Conservation (phyloP, 352 stramenopile genomes). For the Phytophthora parvispora region DNA sequence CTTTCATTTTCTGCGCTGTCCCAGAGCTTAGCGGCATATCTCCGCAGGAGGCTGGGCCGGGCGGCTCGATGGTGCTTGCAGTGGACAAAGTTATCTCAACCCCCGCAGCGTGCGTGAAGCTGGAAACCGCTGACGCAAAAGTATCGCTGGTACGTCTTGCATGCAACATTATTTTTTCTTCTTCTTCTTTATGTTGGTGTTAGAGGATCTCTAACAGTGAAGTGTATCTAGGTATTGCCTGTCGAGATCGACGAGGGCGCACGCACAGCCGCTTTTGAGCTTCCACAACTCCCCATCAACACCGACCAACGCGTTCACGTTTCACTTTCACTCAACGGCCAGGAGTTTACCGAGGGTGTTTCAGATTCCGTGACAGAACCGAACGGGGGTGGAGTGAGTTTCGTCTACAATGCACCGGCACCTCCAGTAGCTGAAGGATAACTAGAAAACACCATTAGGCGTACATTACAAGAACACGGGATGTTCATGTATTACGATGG, state of each 20-base stretch:
- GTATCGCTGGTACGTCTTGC: constrained; percentile 36
- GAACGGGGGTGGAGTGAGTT: constrained; percentile 2
- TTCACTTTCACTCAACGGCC: constrained; percentile 42
- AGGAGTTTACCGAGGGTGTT: constrained; percentile 33
- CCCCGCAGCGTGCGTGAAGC: constrained; percentile 27
- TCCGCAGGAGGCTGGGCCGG: constrained; percentile 29
- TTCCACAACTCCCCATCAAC: constrained; percentile 34
- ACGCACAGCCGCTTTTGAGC: constrained; percentile 32
- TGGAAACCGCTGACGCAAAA: constrained; percentile 13
- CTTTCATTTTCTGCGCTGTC: constrained; percentile 31
- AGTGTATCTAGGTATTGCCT: constrained; percentile 26
- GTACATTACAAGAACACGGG: no score
- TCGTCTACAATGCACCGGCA: constrained; percentile 26
- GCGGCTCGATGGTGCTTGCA: constrained; percentile 23
- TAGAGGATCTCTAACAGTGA: constrained; percentile 10
- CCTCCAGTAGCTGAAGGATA: not conserved
- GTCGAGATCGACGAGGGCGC: constrained; percentile 30
- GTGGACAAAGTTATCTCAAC: constrained; percentile 28
- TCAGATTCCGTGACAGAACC: not conserved
- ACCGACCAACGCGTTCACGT: constrained; percentile 28
- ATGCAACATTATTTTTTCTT: no score
- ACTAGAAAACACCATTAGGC: no score
- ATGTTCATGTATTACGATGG: no score
- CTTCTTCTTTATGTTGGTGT: no score
- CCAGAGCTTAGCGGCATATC: constrained; percentile 21